phyloP scores from a whole-genome alignment of 805 yeast species.

The Candida palmyrensis region DNA sequence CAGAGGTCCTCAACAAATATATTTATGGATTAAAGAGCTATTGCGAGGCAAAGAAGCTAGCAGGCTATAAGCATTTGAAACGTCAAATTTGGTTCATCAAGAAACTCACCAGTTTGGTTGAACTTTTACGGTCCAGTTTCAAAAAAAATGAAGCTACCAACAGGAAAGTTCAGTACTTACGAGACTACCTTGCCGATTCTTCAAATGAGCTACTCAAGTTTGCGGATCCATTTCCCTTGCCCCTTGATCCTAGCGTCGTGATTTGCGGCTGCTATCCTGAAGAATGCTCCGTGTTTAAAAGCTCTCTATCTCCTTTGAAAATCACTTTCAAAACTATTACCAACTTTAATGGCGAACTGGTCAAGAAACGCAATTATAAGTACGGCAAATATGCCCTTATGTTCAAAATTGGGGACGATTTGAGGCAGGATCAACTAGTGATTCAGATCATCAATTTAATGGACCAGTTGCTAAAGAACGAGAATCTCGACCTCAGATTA shows the following conservation, averaged over 20 bases:
- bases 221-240: constrained; percentile 61
- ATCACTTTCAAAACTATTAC: constrained; percentile 61
- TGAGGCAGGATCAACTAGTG: constrained; percentile 95
- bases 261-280: constrained; percentile 75
- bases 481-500: constrained; percentile 80
- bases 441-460: constrained; percentile 86
- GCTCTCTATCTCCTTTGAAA: constrained; percentile 85
- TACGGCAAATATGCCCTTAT: constrained; percentile 66
- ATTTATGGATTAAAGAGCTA: constrained; percentile 30
- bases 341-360: constrained; percentile 21
- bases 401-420: constrained; percentile 94
- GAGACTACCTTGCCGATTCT: constrained; percentile 49
- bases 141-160: constrained; percentile 69
- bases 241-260: constrained; percentile 75
- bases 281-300: constrained; percentile 82
- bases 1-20: constrained; percentile 34
- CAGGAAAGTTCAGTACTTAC: constrained; percentile 65
- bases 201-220: constrained; percentile 35
- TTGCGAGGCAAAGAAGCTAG: constrained; percentile 21
- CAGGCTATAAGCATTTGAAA: constrained; percentile 36
- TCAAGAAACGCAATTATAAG: constrained; percentile 17
- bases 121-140: constrained; percentile 48
- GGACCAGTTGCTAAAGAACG: constrained; percentile 84
- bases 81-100: constrained; percentile 68
- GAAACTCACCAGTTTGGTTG: constrained; percentile 60